Evolutionary conservation across 805 yeast genomes (phyloP).

Genomic region (Candida ortonii): DNA sequence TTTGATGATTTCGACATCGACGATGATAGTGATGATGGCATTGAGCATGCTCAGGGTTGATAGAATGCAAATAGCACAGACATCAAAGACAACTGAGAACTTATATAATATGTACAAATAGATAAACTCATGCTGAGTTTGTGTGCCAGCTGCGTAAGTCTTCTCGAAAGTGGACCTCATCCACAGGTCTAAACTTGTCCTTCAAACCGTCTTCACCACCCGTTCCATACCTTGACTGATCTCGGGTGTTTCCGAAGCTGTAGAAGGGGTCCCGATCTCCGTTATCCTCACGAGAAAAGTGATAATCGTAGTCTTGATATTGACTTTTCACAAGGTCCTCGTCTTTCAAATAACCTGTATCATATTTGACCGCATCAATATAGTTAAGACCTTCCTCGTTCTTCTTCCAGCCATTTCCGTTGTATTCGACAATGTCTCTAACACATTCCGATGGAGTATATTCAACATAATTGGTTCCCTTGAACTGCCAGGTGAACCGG

Average conservation of each 20-base stretch:
- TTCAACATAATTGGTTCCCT: slow-evolving; percentile 35
- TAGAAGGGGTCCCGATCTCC: not conserved
- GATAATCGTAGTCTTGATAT: slow-evolving; percentile 7
- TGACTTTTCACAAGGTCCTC: not conserved
- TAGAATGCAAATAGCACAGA: not conserved
- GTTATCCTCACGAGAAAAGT: not conserved
- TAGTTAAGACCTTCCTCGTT: slow-evolving; percentile 43
- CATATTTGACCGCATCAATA: slow-evolving; percentile 34
- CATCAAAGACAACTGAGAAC: no score
- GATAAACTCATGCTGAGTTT: not conserved
- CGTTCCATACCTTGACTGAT: not conserved
- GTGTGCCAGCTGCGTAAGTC: slow-evolving; percentile 44
- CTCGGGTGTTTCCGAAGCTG: no score
- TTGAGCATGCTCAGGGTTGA: slow-evolving; percentile 23
- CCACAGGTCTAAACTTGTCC: slow-evolving; percentile 23
- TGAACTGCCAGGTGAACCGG: slow-evolving; percentile 32
- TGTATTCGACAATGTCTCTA: slow-evolving; percentile 63
- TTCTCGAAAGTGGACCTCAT: slow-evolving; percentile 32
- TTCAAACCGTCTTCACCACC: slow-evolving; percentile 1
- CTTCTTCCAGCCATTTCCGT: slow-evolving; percentile 66
- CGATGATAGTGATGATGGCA: slow-evolving; percentile 33
- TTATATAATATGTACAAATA: no score
- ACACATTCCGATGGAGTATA: slow-evolving; percentile 68
- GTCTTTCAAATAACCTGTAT: slow-evolving; percentile 12
- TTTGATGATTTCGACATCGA: slow-evolving; percentile 26